Evolutionary conservation across 257 asterid genomes (phyloP), one percentile per base, ranked within the genome.

Genomic region (Ligustrum vulgare): DNA sequence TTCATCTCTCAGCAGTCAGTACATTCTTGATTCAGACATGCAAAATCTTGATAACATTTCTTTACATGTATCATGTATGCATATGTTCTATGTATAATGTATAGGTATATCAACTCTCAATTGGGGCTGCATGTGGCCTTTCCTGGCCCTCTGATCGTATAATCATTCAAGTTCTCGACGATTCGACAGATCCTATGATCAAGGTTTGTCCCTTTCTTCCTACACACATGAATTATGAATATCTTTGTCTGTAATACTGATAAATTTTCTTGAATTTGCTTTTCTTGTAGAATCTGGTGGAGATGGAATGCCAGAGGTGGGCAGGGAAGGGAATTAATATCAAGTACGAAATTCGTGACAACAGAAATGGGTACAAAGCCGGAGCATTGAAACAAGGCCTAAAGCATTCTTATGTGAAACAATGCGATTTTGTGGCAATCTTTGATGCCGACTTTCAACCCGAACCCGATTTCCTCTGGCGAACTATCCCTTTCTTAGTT

Each of bases 401-500:
- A 36, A 91, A 77, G 18, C 97, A 86, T 69, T 18, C 87, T 4
- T 94, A 94, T 58, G 97, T 88, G 16, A 94, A 89, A 62, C 90
- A 88, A 54, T 94, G 99, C 28, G 98, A 94, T 41, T 91, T 72
- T 68, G 99, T 94, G 1, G 99, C 90, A 0, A 94, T 94, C 4
- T 89, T 94, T 37, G 97, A 94, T 56, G 99, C 99, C 0, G 99
- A 94, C 83, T 94, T 94, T 69, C 99, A 91, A 67, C 99, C 99
- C 0, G 98, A 94, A 6, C 96, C 99, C 16, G 98, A 94, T 77
- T 94, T 91, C 33, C 89, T 94, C 2, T 90, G 97, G 96, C 88
- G 82, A 8, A 89, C 96, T 0, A 86, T 91, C 20, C 97, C 99
- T 4, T 94, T 84, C 71, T 82, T 94, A 0, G 89, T 85, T 16